These are phyloP conservation scores for Escovopsis weberi DNA, from an alignment of 2,329 filamentous ascomycete species.

Conservation along the genomic window DNA sequence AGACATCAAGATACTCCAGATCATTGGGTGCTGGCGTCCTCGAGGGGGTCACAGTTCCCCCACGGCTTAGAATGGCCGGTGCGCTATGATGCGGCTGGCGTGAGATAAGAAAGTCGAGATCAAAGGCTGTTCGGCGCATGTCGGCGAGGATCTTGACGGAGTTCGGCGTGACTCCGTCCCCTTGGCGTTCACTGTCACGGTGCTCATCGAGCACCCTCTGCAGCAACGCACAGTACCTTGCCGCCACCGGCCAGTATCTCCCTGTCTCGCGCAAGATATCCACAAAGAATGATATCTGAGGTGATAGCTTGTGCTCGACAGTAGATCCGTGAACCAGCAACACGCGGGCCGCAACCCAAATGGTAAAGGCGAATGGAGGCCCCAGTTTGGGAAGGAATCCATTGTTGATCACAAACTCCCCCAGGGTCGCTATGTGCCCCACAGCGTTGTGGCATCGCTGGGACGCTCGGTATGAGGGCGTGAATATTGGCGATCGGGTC, in stretches of 20 bases:
- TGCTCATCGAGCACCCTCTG: slow-evolving; percentile 79
- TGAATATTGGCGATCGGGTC: slow-evolving; percentile 76
- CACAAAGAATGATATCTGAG: slow-evolving; percentile 69
- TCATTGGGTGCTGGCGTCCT: slow-evolving; percentile 66
- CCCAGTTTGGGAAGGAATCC: slow-evolving; percentile 67
- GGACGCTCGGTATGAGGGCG: slow-evolving; percentile 70
- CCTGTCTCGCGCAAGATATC: slow-evolving; percentile 71
- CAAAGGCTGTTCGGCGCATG: slow-evolving; percentile 82
- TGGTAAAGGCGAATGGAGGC: slow-evolving; percentile 78
- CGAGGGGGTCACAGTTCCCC: slow-evolving; percentile 42
- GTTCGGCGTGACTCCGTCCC: slow-evolving; percentile 62
- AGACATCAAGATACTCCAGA: slow-evolving; percentile 81
- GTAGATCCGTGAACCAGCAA: slow-evolving; percentile 83
- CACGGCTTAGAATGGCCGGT: slow-evolving; percentile 23
- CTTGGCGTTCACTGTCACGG: slow-evolving; percentile 59
- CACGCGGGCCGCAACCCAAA: slow-evolving; percentile 82
- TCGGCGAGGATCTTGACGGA: slow-evolving; percentile 79
- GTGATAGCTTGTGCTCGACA: slow-evolving; percentile 68
- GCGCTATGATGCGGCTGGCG: slow-evolving; percentile 49
- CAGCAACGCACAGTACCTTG: slow-evolving; percentile 65
- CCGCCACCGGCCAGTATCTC: slow-evolving; percentile 71
- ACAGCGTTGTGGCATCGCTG: slow-evolving; percentile 75
- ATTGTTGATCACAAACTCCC: slow-evolving; percentile 63
- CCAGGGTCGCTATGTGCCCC: slow-evolving; percentile 64
- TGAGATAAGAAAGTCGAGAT: slow-evolving; percentile 79